Evolutionary conservation across 331 rosid species (phyloP).

Genomic region (Telfairia occidentalis): DNA sequence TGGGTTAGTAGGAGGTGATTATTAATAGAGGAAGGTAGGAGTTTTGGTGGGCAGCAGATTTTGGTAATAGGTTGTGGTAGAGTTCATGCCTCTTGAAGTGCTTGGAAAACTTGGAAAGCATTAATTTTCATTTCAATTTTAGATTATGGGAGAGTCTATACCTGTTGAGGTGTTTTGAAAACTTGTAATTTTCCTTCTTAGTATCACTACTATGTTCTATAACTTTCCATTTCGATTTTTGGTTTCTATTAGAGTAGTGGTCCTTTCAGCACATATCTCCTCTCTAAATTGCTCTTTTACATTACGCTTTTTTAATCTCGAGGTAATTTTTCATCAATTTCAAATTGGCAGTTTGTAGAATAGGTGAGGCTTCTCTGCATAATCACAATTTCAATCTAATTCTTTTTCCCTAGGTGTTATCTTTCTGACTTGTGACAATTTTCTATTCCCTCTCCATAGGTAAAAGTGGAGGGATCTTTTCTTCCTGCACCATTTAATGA

Average conservation of each 20-base stretch:
- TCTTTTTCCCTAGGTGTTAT: not conserved
- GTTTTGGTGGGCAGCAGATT: not conserved
- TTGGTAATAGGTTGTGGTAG: not conserved
- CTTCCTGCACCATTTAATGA: slow-evolving; percentile 46
- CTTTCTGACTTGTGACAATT: slow-evolving; percentile 5
- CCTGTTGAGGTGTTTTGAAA: not conserved
- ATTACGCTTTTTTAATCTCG: not conserved
- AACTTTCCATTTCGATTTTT: not conserved
- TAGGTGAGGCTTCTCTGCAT: not conserved
- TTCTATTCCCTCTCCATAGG: slow-evolving; percentile 24
- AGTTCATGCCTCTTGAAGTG: not conserved
- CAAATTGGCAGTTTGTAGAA: not conserved
- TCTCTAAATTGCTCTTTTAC: not conserved
- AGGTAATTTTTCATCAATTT: not conserved
- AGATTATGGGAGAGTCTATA: not conserved
- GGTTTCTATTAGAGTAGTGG: not conserved
- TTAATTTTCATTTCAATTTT: not conserved
- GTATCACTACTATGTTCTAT: not conserved
- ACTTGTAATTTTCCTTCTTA: not conserved
- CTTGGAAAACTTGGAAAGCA: not conserved
- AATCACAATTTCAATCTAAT: not conserved
- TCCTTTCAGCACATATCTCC: not conserved
- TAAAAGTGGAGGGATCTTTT: slow-evolving; percentile 52
- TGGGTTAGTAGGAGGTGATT: not conserved
- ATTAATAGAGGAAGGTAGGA: not conserved